Conservation (phyloP, 2,329 filamentous ascomycete genomes). For the Pyricularia pennisetigena region DNA sequence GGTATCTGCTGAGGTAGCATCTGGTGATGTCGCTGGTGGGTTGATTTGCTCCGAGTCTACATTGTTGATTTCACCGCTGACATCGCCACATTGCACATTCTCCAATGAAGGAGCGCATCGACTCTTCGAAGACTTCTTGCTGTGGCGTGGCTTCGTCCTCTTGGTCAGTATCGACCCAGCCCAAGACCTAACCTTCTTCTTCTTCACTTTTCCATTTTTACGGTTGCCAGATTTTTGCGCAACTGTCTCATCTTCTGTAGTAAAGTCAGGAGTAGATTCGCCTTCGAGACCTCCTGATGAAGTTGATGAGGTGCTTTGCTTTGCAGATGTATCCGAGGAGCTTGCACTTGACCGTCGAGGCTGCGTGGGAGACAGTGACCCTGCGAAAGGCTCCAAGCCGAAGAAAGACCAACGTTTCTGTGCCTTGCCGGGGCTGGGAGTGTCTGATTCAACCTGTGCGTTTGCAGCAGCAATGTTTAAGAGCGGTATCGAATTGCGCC, state of each 20-base stretch:
- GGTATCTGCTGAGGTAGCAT: conserved; percentile 18
- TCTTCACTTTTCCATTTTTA: conserved; percentile 45
- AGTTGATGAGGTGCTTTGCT: conserved; percentile 19
- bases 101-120: conserved; percentile 25
- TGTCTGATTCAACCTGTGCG: conserved; percentile 21
- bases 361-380: conserved; percentile 34
- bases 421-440: conserved; percentile 38
- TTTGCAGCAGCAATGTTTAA: conserved; percentile 30
- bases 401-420: conserved; percentile 55
- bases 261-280: neutral
- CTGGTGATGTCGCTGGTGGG: conserved; percentile 16
- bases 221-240: conserved; percentile 17
- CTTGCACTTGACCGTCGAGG: conserved; percentile 35
- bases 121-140: conserved; percentile 28
- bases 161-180: conserved; percentile 57
- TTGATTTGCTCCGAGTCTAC: conserved; percentile 17
- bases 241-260: conserved; percentile 10
- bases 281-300: conserved; percentile 16
- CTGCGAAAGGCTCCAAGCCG: conserved; percentile 44
- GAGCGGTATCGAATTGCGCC: conserved; percentile 51
- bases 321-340: conserved; percentile 29
- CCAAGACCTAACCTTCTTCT: conserved; percentile 70
- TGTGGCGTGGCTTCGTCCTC: conserved; percentile 41
- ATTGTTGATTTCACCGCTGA: conserved; percentile 10
- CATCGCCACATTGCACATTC: neutral